Conservation (phyloP, 768 basidiomycete species). For the Rhizopogon rudus region DNA sequence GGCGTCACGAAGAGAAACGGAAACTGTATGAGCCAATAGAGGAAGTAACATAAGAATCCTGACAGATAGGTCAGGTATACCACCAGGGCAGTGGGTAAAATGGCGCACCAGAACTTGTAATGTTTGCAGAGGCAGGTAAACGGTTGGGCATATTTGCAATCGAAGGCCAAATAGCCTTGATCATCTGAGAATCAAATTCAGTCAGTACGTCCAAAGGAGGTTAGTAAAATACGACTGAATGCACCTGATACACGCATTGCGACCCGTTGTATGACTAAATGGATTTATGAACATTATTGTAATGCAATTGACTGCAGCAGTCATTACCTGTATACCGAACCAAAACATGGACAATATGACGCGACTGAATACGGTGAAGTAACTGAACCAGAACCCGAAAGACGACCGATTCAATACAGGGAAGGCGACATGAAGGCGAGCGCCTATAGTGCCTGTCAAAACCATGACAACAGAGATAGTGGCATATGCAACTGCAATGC, state of each 20-base stretch:
- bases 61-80: not conserved
- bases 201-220: not conserved
- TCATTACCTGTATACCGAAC: conserved; percentile 64
- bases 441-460: conserved; percentile 77
- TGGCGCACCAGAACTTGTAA: conserved; percentile 54
- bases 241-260: conserved; percentile 65
- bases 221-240: not conserved
- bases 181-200: conserved; percentile 35
- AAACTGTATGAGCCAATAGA: conserved; percentile 76
- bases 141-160: conserved; percentile 59
- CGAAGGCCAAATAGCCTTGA: conserved; percentile 83
- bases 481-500: conserved; percentile 66
- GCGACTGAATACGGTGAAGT: conserved; percentile 79
- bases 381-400: conserved; percentile 88
- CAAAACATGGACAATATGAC: conserved; percentile 79
- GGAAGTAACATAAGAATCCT: conserved; percentile 72
- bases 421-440: conserved; percentile 73
- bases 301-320: not conserved
- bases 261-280: conserved; percentile 53
- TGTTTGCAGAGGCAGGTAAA: conserved; percentile 49
- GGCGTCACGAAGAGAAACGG: conserved; percentile 75
- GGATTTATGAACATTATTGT: not conserved
- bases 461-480: conserved; percentile 75
- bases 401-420: conserved; percentile 75
- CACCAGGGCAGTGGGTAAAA: not conserved